Percentiles rank a stretch among this genome's conserved stretches.
These are phyloP conservation scores for Naganishia friedmannii DNA, from an alignment of 768 basidiomycete species.

Conservation along the genomic window DNA sequence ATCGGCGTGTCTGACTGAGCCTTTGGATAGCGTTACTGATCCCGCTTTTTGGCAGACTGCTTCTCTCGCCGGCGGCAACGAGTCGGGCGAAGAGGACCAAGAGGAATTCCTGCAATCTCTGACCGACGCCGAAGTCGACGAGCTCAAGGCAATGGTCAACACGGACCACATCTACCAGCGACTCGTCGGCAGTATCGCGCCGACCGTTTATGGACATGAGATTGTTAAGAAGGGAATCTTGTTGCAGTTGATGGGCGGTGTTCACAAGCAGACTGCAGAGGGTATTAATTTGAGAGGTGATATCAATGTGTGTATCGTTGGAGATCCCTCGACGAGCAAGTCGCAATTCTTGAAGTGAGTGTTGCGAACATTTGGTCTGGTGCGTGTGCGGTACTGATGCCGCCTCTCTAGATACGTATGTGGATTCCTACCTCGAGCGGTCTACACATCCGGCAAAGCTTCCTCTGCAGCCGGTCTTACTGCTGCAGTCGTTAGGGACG, in stretches of 20 bases:
- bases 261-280: slow-evolving; percentile 92
- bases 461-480: slow-evolving; percentile 98
- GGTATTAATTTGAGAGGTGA: slow-evolving; percentile 98
- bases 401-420: slow-evolving; percentile 74
- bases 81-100: slow-evolving; percentile 62
- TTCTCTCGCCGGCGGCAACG: slow-evolving; percentile 83
- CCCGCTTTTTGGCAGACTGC: slow-evolving; percentile 51
- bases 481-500: slow-evolving; percentile 95
- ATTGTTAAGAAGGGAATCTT: slow-evolving; percentile 97
- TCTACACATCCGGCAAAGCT: slow-evolving; percentile 99
- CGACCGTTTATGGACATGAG: slow-evolving; percentile 97
- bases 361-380: not conserved
- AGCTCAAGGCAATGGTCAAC: slow-evolving; percentile 89
- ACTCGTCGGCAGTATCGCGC: slow-evolving; percentile 89
- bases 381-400: not conserved
- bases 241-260: slow-evolving; percentile 95
- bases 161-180: slow-evolving; percentile 91
- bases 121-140: slow-evolving; percentile 91
- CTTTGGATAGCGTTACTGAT: not conserved
- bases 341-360: slow-evolving; percentile 96
- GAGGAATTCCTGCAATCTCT: slow-evolving; percentile 83
- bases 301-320: slow-evolving; percentile 96
- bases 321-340: slow-evolving; percentile 95
- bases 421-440: slow-evolving; percentile 93
- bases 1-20: not conserved